A percentile compares a stretch with the other conserved stretches of the same genome.
phyloP scores from a whole-genome alignment of 495 filamentous ascomycete genomes.

The Podospora tetraspora region DNA sequence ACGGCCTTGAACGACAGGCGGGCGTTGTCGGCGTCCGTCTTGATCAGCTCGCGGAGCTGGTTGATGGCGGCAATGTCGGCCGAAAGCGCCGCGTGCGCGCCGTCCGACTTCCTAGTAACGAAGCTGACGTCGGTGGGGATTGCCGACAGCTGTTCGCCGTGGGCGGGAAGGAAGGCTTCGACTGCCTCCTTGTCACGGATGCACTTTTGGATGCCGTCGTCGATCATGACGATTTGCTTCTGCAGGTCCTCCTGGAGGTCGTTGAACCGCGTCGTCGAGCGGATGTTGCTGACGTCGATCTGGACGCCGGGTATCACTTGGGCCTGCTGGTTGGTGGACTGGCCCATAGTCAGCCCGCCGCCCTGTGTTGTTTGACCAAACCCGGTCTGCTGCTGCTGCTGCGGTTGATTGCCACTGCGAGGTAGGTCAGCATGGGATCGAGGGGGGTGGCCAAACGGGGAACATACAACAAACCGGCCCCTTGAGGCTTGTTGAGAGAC shows the following conservation, averaged over 20 bases:
- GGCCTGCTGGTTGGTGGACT: slow-evolving; percentile 41
- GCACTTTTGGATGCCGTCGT: slow-evolving; percentile 65
- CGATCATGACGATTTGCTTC: slow-evolving; percentile 64
- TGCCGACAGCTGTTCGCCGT: slow-evolving; percentile 56
- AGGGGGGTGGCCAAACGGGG: not conserved
- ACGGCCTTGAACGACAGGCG: slow-evolving; percentile 68
- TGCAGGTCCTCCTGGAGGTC: slow-evolving; percentile 84
- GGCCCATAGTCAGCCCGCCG: slow-evolving; percentile 42
- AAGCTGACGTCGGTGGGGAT: slow-evolving; percentile 73
- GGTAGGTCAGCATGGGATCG: slow-evolving; percentile 15
- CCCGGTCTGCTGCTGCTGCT: slow-evolving; percentile 33
- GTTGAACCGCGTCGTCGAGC: slow-evolving; percentile 81
- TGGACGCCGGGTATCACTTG: slow-evolving; percentile 64
- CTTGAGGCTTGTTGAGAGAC: slow-evolving; percentile 18
- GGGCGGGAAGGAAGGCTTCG: slow-evolving; percentile 57
- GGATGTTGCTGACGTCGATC: slow-evolving; percentile 68
- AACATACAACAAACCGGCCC: slow-evolving; percentile 50
- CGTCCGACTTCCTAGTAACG: slow-evolving; percentile 64
- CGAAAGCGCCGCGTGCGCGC: slow-evolving; percentile 64
- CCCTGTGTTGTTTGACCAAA: slow-evolving; percentile 36
- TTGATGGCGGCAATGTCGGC: slow-evolving; percentile 70
- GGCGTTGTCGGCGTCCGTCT: slow-evolving; percentile 64
- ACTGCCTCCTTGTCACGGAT: slow-evolving; percentile 54
- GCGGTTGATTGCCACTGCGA: slow-evolving; percentile 10
- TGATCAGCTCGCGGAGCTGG: slow-evolving; percentile 56